Evolutionary conservation across 495 filamentous ascomycete species (phyloP), one percentile per base, ranked within the genome.

Genomic region (Saxophila tyrrhenica): DNA sequence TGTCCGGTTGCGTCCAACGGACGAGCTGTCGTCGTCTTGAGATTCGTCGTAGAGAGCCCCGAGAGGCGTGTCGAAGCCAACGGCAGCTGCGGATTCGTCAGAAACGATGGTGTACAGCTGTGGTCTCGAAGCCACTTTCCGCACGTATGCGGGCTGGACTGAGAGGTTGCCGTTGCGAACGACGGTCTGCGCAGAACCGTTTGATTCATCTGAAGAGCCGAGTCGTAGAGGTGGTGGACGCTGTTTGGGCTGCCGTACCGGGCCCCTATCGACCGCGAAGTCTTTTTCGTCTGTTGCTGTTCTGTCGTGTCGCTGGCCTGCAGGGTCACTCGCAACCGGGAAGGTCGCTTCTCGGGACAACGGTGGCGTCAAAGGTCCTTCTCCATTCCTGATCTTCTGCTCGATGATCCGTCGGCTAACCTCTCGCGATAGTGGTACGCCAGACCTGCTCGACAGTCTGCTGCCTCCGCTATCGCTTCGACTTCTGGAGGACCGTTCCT

Each of bases 401-500:
- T 69, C 56, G 1, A 69, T 55, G 8, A 65, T 61, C 21, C 65
- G 46, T 21, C 62, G 63, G 25, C 70, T 72, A 20, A 72, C 62
- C 52, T 73, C 67, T 10, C 68, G 65, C 24, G 72, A 68, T 1
- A 74, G 58, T 20, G 63, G 66, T 60, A 51, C 52, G 45, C 57
- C 59, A 24, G 56, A 56, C 54, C 50, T 61, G 23, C 38, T 59
- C 46, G 57, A 62, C 52, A 25, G 43, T 25, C 66, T 52, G 56
- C 70, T 73, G 29, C 64, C 67, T 41, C 68, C 66, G 47, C 73
- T 78, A 1, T 63, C 68, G 52, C 75, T 79, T 42, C 72, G 67
- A 57, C 72, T 81, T 47, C 78, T 67, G 75, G 50, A 42, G 16
- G 81, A 73, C 25, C 69, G 69, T 52, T 77, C 77, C 64, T 89